phyloP scores from a whole-genome alignment of 78 protist genomes.

The Planoprotostelium fungivorum region DNA sequence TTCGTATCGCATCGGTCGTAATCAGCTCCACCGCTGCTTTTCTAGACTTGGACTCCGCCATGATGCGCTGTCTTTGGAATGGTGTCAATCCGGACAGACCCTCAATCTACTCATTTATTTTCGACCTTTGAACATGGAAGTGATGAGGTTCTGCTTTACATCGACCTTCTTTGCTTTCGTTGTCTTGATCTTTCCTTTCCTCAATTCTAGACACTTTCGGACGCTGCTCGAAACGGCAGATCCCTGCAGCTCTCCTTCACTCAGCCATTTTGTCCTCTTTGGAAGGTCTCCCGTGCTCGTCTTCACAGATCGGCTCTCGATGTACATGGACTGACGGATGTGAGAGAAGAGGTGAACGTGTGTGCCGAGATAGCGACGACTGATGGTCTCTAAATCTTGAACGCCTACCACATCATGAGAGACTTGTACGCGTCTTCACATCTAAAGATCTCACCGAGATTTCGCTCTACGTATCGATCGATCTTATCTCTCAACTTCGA shows the following conservation, averaged over 20 bases:
- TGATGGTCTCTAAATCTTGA: background rate
- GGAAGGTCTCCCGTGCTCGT: background rate
- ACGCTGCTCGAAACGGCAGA: conserved; percentile 36
- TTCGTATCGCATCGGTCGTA: too few species aligned
- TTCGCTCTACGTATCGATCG: background rate
- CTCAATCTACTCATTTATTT: too few species aligned
- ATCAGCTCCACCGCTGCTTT: too few species aligned
- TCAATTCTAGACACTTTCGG: conserved; percentile 40
- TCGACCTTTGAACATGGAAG: background rate
- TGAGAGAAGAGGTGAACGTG: conserved; percentile 39
- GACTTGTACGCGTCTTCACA: background rate
- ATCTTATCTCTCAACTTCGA: background rate
- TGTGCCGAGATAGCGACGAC: background rate
- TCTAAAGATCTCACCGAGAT: background rate
- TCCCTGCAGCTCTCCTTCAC: background rate
- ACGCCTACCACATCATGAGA: background rate
- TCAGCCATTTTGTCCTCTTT: conserved; percentile 16
- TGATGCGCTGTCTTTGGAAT: too few species aligned
- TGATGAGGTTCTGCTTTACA: background rate
- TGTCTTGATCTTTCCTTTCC: conserved; percentile 12
- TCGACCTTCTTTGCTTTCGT: background rate
- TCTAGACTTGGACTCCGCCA: too few species aligned
- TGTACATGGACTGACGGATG: conserved; percentile 24
- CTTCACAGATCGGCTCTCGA: background rate
- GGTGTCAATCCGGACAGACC: too few species aligned